A percentile compares a stretch with the other conserved stretches of the same genome.
Evolutionary conservation across 2,329 filamentous ascomycete genomes (phyloP).

Genomic region (Exophiala mesophila): DNA sequence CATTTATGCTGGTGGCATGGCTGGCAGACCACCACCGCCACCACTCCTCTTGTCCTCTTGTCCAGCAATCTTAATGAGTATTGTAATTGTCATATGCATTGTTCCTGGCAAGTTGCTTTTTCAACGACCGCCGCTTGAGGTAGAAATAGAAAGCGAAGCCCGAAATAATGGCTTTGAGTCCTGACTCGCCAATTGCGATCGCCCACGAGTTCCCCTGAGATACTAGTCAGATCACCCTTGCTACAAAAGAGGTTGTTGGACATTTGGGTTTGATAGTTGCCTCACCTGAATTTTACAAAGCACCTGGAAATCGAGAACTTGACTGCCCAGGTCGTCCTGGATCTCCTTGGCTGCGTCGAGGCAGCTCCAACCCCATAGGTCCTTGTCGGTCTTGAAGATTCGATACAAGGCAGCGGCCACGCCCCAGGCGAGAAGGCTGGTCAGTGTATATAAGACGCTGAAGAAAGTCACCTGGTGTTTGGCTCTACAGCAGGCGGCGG

Average conservation of each 20-base stretch:
- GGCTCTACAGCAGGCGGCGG: constrained; percentile 3
- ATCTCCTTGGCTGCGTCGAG: constrained; percentile 8
- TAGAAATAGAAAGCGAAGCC: background rate
- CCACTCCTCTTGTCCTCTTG: too few species aligned
- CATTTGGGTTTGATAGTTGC: too few species aligned
- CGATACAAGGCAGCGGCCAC: constrained; percentile 9
- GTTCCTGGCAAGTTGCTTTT: too few species aligned
- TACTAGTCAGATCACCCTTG: too few species aligned
- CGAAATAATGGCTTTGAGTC: background rate
- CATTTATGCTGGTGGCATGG: too few species aligned
- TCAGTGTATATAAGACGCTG: constrained; percentile 2
- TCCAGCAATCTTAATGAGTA: too few species aligned
- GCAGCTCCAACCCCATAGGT: constrained; percentile 19
- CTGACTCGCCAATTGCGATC: background rate
- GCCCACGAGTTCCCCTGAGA: background rate
- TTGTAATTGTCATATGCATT: too few species aligned
- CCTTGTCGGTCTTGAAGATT: constrained; percentile 9
- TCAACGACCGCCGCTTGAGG: too few species aligned
- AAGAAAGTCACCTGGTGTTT: constrained; percentile 3
- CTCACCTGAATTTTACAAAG: constrained; percentile 14
- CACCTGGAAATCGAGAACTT: constrained; percentile 5
- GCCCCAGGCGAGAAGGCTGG: constrained; percentile 8
- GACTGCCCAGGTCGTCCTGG: constrained; percentile 9
- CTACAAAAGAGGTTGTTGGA: too few species aligned
- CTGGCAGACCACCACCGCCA: too few species aligned